phyloP scores from a whole-genome alignment of 148 eudicot species.

The Beta vulgaris region DNA sequence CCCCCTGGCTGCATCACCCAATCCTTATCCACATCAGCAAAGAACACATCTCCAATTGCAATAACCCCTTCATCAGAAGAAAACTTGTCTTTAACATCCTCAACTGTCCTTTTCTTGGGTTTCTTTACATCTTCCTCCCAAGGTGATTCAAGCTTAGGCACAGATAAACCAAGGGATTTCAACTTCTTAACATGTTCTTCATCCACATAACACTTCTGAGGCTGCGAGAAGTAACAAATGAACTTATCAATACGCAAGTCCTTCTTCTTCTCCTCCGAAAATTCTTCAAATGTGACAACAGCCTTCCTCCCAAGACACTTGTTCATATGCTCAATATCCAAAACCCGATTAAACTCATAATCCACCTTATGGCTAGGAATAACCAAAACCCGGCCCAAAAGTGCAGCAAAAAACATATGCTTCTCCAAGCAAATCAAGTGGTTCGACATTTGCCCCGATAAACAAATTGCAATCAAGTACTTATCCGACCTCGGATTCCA shows the following conservation, averaged over 20 bases:
- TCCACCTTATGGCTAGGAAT: slow-evolving; percentile 86
- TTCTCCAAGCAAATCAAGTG: slow-evolving; percentile 95
- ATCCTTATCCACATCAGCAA: slow-evolving; percentile 81
- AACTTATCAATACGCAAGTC: slow-evolving; percentile 68
- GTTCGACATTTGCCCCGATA: slow-evolving; percentile 94
- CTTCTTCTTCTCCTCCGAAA: slow-evolving; percentile 58
- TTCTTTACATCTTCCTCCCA: slow-evolving; percentile 93
- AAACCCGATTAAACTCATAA: slow-evolving; percentile 59
- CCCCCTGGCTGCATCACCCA: slow-evolving; percentile 99
- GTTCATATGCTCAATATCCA: slow-evolving; percentile 88
- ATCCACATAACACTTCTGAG: slow-evolving; percentile 69
- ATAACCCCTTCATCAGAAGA: slow-evolving; percentile 70
- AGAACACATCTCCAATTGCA: slow-evolving; percentile 94
- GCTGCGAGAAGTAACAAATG: slow-evolving; percentile 76
- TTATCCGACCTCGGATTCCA: slow-evolving; percentile 76
- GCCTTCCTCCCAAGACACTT: slow-evolving; percentile 85
- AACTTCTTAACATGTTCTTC: slow-evolving; percentile 81
- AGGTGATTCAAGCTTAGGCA: slow-evolving; percentile 73
- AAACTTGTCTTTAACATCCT: slow-evolving; percentile 64
- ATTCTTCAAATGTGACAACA: slow-evolving; percentile 78
- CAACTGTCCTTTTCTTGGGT: slow-evolving; percentile 59
- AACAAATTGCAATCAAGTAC: slow-evolving; percentile 78
- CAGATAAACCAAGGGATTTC: slow-evolving; percentile 68
- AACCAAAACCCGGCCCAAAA: slow-evolving; percentile 71
- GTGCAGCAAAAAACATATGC: slow-evolving; percentile 97